Evolutionary conservation across 2,329 filamentous ascomycete species (phyloP), one percentile per base, ranked within the genome.

Genomic region (Colletotrichum higginsianum): DNA sequence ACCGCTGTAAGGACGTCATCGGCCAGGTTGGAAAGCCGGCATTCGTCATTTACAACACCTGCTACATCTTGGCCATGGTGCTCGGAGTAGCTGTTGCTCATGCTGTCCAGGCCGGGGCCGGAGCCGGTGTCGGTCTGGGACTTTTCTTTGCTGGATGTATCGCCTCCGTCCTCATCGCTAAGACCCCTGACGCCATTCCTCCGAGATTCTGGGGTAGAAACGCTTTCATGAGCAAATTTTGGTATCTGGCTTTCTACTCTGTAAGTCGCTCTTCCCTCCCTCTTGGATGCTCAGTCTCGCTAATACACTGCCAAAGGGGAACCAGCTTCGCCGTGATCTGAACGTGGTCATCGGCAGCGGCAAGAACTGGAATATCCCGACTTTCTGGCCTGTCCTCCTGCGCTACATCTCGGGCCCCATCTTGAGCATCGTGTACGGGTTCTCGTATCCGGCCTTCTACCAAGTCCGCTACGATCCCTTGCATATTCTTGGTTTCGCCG

Each of bases 201-300:
- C 80, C 86, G 0, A 78, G 78, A 2, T 83, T 85, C 73, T 88
- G 84, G 78, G 79, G 78, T 4, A 75, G 75, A 7, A 86, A 82
- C 47, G 67, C 74, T 0, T 76, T 83, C 30, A 46, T 82, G 1
- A 77, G 79, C 47, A 82, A 82, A 1, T 83, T 89, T 56, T 90
- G 87, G 86, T 90, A 85, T 71, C 75, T 89, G 44, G 80, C 82
- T 0, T 87, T 89, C 72, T 90, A 90, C 78, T 90, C 87, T n/a
- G 87, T 88, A 82, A 79, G 85, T 73, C 5, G 5, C 42, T 50
- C 4, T 12, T 40, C 16, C 5, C 13, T 18, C n/a, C 5, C 13
- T 18, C 16, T 16, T 15, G 35, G 26, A 3, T 1, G n/a, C 13
- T 53, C 30, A 35, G 30, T 9, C 30, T 11, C 44, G 30, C 67